Conservation (phyloP, 2,329 filamentous ascomycete genomes). For the Mariannaea elegans region DNA sequence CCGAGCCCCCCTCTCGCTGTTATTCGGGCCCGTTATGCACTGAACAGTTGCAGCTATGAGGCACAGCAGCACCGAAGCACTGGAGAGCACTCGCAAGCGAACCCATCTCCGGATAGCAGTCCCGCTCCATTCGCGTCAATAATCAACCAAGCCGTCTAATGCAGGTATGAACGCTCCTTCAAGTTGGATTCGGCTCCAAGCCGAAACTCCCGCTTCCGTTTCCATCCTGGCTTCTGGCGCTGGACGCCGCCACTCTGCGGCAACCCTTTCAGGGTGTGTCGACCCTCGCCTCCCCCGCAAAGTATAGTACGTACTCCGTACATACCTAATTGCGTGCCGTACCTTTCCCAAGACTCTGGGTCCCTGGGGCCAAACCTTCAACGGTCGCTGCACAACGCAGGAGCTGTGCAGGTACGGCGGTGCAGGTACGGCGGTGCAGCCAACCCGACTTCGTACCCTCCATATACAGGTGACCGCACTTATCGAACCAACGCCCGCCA, state of each 20-base stretch:
- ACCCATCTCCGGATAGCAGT: constrained; percentile 3
- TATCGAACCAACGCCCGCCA: constrained; percentile 26
- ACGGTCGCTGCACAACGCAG: constrained; percentile 23
- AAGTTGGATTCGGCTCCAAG: constrained; percentile 15
- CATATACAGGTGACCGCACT: constrained; percentile 17
- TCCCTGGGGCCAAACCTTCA: constrained; percentile 27
- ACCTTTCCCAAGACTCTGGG: constrained; percentile 28
- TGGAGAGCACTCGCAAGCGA: constrained; percentile 6
- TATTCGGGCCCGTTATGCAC: constrained; percentile 5
- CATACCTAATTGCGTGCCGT: not conserved
- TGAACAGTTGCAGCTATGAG: constrained; percentile 1
- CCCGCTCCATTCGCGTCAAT: constrained; percentile 21
- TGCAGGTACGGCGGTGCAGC: constrained; percentile 10
- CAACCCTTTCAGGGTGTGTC: constrained; percentile 19
- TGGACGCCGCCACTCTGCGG: constrained; percentile 28
- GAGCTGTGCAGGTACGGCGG: constrained; percentile 12
- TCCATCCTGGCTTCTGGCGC: constrained; percentile 7
- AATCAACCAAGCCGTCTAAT: not conserved
- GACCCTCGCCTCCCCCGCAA: constrained; percentile 25
- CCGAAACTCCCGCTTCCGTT: constrained; percentile 19
- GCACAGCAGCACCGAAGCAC: constrained; percentile 16
- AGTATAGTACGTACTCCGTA: not conserved
- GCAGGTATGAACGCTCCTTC: constrained; percentile 12
- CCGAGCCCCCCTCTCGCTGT: not conserved
- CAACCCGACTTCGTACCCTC: constrained; percentile 12